phyloP scores from a whole-genome alignment of 1,284 basidiomycete species.

The Thecaphora thlaspeos region DNA sequence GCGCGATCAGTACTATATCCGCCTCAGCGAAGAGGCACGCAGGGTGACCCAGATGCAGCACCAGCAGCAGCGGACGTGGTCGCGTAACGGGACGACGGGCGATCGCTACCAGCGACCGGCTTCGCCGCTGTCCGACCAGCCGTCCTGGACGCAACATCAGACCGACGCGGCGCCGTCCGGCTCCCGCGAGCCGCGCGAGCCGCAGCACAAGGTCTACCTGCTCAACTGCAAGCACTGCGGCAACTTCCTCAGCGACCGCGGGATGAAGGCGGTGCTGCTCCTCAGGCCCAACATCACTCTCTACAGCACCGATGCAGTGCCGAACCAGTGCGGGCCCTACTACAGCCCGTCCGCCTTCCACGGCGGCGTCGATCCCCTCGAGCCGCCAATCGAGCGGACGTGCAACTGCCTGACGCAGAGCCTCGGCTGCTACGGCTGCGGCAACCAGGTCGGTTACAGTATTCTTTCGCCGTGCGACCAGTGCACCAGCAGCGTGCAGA shows the following conservation, averaged over 20 bases:
- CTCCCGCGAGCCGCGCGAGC: constrained; percentile 7
- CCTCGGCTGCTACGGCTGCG: constrained; percentile 78
- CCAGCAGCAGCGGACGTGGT: neutral
- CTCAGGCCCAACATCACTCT: constrained; percentile 77
- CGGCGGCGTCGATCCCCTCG: constrained; percentile 19
- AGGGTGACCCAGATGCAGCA: neutral
- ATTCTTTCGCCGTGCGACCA: constrained; percentile 44
- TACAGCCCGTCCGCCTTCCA: constrained; percentile 56
- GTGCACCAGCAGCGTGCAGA: constrained; percentile 58
- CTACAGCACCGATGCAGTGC: constrained; percentile 78
- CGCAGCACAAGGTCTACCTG: constrained; percentile 69
- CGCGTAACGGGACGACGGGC: too few relatives aligned
- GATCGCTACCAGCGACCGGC: neutral
- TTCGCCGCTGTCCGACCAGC: neutral
- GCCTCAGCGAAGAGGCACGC: neutral
- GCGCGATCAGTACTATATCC: constrained; percentile 1
- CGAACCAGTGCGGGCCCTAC: constrained; percentile 67
- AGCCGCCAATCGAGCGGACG: constrained; percentile 64
- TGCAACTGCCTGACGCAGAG: constrained; percentile 73
- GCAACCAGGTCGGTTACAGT: constrained; percentile 63
- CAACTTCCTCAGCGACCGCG: constrained; percentile 75
- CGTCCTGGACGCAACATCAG: neutral
- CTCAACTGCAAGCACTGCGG: constrained; percentile 74
- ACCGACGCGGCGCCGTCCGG: neutral
- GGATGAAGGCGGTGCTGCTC: constrained; percentile 81